phyloP scores from a whole-genome alignment of 768 basidiomycete genomes.

The Russula lepida region DNA sequence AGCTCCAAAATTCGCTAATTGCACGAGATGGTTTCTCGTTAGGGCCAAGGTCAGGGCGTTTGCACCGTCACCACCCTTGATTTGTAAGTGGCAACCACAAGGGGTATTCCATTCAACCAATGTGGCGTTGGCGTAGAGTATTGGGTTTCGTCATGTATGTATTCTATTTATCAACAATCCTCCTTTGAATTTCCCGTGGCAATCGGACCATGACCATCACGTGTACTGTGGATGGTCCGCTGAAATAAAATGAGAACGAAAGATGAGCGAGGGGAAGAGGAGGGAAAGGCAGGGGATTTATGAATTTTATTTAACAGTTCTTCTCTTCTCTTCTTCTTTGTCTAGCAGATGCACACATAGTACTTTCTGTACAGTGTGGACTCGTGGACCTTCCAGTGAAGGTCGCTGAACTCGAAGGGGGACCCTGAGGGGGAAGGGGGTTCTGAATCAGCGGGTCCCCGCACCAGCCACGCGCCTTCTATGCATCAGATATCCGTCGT shows the following conservation, averaged over 20 bases:
- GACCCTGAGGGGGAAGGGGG: neutral
- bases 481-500: slow-evolving; percentile 4
- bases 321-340: neutral
- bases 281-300: neutral
- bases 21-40: too few relatives aligned
- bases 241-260: neutral
- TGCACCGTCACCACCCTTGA: neutral
- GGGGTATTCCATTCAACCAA: neutral
- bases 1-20: neutral
- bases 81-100: neutral
- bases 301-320: neutral
- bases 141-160: neutral
- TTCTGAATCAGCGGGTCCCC: neutral
- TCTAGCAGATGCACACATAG: neutral
- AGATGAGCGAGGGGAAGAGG: neutral
- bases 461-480: neutral
- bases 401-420: neutral
- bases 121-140: neutral
- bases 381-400: neutral
- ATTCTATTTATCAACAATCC: neutral
- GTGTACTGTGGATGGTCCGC: neutral
- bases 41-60: too few relatives aligned
- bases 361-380: neutral
- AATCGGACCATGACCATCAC: neutral
- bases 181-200: neutral